Evolutionary conservation across 495 filamentous ascomycete genomes (phyloP), one percentile per base, ranked within the genome.

Genomic region (Amphirosellinia nigrospora): DNA sequence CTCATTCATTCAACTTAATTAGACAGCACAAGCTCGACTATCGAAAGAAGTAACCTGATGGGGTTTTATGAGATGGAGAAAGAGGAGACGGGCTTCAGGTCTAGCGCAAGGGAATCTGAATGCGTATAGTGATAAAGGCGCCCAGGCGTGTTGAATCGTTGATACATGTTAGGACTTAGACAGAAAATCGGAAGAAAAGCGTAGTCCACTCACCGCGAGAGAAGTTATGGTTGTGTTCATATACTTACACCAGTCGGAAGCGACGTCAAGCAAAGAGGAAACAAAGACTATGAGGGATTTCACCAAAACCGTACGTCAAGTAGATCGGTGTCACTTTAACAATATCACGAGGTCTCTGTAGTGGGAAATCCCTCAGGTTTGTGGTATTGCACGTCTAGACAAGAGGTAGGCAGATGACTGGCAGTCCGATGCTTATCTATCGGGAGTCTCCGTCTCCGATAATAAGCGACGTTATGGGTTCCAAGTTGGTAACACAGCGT

Each of bases 361-460:
- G 46, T 52, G 46, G 45, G 45, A 65, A 65, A 65, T 53, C 39
- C 63, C 63, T 65, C 63, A 65, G 21, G 43, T 39, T 4, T 53
- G 62, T 50, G 46, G 45, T 41, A 65, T 41, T 52, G 32, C 26
- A 13, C 58, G 21, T 41, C 39, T 21, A 8, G 55, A 6, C n/a
- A 34, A 38, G n/a, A n/a, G n/a, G 6, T 38, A 10, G 55, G n/a
- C 36, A 39, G 58, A 61, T 41, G 34, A 61, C 58, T 41, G 58
- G 58, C 58, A 36, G 34, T n/a, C 23, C 34, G 36, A 36, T 41
- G 19, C 63, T 65, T 53, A 46, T 65, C 46, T 50, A 36, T 32
- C 46, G 63, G 63, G 45, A 34, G 6, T 8, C 53, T 53, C 63
- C 63, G 63, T 10, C 32, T 34, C 63, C 63, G 63, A 65, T 2